A percentile compares a stretch with the other conserved stretches of the same genome.
Conservation (phyloP, 371 early-diverging fungal genomes). For the Actinomortierella wolfii region DNA sequence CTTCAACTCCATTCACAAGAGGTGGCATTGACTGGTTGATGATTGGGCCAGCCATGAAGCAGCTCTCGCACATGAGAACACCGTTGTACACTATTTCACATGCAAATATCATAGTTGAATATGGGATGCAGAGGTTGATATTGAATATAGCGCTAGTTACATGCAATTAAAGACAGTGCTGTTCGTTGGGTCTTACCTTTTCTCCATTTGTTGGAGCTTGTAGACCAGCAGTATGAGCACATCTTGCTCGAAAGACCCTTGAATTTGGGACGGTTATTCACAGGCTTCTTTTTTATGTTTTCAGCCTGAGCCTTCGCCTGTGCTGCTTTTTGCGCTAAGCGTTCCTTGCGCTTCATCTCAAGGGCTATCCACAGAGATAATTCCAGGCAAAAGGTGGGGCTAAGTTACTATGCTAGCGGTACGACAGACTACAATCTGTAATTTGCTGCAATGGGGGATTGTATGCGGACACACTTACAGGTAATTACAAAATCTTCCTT, state of each 20-base stretch:
- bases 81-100: constrained; percentile 72
- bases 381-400: not conserved
- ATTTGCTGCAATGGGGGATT: not conserved
- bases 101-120: too few species aligned
- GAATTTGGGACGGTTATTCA: constrained; percentile 32
- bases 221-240: constrained; percentile 55
- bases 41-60: constrained; percentile 68
- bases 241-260: constrained; percentile 21
- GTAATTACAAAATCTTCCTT: constrained; percentile 65
- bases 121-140: too few species aligned
- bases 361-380: constrained; percentile 18
- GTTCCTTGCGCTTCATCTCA: constrained; percentile 36
- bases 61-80: constrained; percentile 82
- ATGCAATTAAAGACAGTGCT: too few species aligned
- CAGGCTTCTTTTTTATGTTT: constrained; percentile 16
- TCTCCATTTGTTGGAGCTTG: constrained; percentile 50
- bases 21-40: constrained; percentile 37
- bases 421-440: too few species aligned
- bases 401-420: too few species aligned
- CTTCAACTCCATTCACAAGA: constrained; percentile 5
- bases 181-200: constrained; percentile 46
- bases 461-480: constrained; percentile 45
- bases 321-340: constrained; percentile 54
- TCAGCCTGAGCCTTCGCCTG: constrained; percentile 48
- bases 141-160: too few species aligned